Conservation (phyloP, 1,284 basidiomycete species). For the Cutaneotrichosporon dermatis region DNA sequence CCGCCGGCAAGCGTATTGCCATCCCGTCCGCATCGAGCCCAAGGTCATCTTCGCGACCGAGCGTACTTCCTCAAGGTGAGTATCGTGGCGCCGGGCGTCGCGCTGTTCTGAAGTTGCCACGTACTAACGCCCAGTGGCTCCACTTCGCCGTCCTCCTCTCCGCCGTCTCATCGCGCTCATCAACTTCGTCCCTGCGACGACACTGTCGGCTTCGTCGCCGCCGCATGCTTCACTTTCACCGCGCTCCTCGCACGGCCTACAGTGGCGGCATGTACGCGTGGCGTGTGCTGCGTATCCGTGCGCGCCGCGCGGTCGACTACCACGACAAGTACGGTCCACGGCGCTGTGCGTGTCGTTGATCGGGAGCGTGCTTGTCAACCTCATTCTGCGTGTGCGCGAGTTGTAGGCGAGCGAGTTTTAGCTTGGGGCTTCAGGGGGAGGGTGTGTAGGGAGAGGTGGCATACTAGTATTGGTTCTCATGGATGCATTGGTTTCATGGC, state of each 20-base stretch:
- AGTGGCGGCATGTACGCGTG: constrained; percentile 82
- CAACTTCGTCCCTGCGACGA: constrained; percentile 78
- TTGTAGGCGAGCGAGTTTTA: constrained; percentile 11
- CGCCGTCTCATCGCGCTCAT: constrained; percentile 80
- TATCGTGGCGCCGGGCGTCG: constrained; percentile 2
- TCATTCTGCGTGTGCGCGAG: constrained; percentile 53
- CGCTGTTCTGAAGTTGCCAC: constrained; percentile 2
- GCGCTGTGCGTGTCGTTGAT: constrained; percentile 67
- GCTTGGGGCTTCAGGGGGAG: too few species aligned
- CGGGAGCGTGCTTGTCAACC: constrained; percentile 68
- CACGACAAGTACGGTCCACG: constrained; percentile 80
- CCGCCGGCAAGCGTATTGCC: constrained; percentile 81
- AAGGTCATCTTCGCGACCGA: constrained; percentile 93
- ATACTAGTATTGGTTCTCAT: too few species aligned
- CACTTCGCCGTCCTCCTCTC: constrained; percentile 85
- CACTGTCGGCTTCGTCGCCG: constrained; percentile 71
- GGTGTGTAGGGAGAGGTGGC: too few species aligned
- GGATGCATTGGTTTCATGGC: too few species aligned
- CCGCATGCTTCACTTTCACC: constrained; percentile 79
- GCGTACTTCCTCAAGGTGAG: constrained; percentile 55
- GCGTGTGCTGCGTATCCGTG: constrained; percentile 70
- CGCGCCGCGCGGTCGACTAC: constrained; percentile 68
- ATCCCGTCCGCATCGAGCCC: constrained; percentile 89
- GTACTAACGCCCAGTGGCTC: constrained; percentile 60
- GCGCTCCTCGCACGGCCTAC: constrained; percentile 89